Percentiles rank a stretch among this genome's conserved stretches.
Conservation (phyloP, 1,284 basidiomycete species). For the Ganoderma lingzhi region DNA sequence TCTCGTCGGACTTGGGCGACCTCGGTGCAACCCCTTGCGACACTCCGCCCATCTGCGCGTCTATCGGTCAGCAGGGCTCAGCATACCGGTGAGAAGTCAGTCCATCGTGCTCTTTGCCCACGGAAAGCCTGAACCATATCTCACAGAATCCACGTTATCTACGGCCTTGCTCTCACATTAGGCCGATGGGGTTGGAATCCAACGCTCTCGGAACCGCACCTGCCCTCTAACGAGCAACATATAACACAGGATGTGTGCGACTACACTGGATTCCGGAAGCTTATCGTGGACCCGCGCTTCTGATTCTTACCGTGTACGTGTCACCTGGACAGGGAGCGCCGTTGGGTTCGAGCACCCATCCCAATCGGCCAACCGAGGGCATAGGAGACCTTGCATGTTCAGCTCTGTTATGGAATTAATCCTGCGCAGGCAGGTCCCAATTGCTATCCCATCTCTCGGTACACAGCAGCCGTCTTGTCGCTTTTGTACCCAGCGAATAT, state of each 20-base stretch:
- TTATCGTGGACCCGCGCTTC: constrained; percentile 14
- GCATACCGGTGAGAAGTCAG: background rate
- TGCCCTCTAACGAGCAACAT: constrained; percentile 3
- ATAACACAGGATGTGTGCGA: constrained; percentile 12
- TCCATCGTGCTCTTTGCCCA: background rate
- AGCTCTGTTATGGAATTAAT: background rate
- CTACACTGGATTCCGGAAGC: background rate
- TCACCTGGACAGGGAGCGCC: background rate
- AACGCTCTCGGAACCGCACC: constrained; percentile 7
- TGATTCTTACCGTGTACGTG: constrained; percentile 5
- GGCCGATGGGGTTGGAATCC: background rate
- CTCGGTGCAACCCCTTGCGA: background rate
- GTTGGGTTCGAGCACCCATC: background rate
- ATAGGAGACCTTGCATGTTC: background rate
- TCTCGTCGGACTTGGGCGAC: background rate
- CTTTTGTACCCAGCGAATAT: background rate
- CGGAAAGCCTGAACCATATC: background rate
- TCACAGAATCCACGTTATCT: constrained; percentile 14
- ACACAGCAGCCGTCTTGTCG: background rate
- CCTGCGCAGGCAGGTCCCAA: background rate
- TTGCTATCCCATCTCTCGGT: background rate
- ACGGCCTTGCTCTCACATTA: background rate
- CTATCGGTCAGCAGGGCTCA: constrained; percentile 1
- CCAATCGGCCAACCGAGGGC: background rate
- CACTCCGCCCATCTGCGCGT: background rate